A percentile compares a stretch with the other conserved stretches of the same genome.
Evolutionary conservation across 2,329 filamentous ascomycete species (phyloP).

Genomic region (Fusarium pseudograminearum): DNA sequence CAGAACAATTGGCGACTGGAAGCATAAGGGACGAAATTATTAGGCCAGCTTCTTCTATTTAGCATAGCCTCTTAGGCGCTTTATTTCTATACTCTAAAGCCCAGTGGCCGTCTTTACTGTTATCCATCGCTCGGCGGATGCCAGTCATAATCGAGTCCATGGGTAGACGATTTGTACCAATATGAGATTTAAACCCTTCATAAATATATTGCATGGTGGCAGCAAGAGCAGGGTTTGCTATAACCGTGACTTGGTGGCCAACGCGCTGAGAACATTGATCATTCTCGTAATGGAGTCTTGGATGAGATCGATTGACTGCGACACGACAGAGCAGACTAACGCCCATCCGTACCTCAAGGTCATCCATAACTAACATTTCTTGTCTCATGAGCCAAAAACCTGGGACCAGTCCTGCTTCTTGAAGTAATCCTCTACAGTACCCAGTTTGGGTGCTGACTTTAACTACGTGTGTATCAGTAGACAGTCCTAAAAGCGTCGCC

Average conservation of each 20-base stretch:
- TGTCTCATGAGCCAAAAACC: constrained; percentile 12
- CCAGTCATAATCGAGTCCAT: background rate
- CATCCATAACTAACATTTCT: too few relatives aligned
- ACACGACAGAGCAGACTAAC: background rate
- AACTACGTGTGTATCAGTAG: constrained; percentile 16
- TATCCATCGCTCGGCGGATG: too few relatives aligned
- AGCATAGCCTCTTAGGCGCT: too few relatives aligned
- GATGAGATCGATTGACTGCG: background rate
- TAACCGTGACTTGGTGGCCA: background rate
- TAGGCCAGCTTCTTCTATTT: too few relatives aligned
- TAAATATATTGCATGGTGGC: background rate
- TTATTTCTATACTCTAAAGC: too few relatives aligned
- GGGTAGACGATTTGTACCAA: background rate
- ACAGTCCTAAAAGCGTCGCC: rapidly evolving
- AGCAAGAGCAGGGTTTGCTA: too few relatives aligned
- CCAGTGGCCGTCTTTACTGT: too few relatives aligned
- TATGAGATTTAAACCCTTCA: background rate
- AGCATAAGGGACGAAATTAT: too few relatives aligned
- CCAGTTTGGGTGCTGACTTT: constrained; percentile 1
- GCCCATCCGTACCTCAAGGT: rapidly evolving
- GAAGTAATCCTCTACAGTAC: constrained; percentile 20
- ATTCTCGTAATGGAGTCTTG: background rate
- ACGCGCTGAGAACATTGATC: too few relatives aligned
- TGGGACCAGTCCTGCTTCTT: constrained; percentile 32
- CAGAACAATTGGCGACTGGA: too few relatives aligned